Evolutionary conservation across 805 yeast genomes (phyloP), one percentile per base, ranked within the genome.

Genomic region (Candida dendrica): DNA sequence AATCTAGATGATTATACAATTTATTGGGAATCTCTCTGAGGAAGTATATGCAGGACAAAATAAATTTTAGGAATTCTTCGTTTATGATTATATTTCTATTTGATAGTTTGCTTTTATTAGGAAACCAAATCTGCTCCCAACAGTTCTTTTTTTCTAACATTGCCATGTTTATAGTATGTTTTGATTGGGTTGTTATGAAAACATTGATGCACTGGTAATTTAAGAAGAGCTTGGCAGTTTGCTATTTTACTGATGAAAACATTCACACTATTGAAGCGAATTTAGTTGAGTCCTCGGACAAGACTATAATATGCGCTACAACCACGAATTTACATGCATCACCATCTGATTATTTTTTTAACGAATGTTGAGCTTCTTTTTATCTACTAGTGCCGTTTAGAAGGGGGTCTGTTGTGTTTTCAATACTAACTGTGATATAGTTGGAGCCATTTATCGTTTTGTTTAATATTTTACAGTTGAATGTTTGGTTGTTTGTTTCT

Each of bases 31-130:
- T 56, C 59, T 61, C 56, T 58, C 85, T 76, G 84, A 79, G 84
- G 84, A 78, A 73, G 83, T 74, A 77, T 66, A 79, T 79, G 84
- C 84, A 79, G 84, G 84, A 79, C 81, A 70, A 55, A 68, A 67
- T 66, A 66, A 67, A 63, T 65, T 48, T 65, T 66, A 77, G 84
- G 84, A 77, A 79, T 79, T 79, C 84, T 79, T 78, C 84, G 85
- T 78, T 79, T 78, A 78, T 78, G 84, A 79, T 71, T 65, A 49
- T 37, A 43, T 27, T 27, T 27, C n/a, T 10, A 27, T 8, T 11
- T 27, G 30, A 27, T 27, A 27, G n/a, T 8, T 27, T 27, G 16
- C 34, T n/a, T 15, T 36, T 18, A 6, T 26, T 29, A 20, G 42
- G 37, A 40, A 34, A 44, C 49, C 53, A 53, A 33, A 46, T 46